Conservation (phyloP, 2,329 filamentous ascomycete species). For the Arthrobotrys sinensis region DNA sequence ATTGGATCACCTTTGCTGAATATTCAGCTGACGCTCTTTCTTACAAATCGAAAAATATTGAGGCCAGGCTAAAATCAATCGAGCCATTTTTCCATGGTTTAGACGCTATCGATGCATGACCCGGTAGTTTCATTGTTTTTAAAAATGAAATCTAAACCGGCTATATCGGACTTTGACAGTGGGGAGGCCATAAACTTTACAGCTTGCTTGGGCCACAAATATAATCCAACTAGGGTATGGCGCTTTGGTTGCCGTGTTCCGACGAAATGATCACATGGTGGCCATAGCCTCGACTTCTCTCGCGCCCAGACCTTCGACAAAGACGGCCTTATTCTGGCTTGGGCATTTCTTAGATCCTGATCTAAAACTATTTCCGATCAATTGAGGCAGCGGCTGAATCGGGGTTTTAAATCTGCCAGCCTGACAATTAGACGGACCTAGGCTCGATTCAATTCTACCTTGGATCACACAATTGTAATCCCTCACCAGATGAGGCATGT, state of each 20-base stretch:
- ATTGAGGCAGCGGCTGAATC: slow-evolving; percentile 20
- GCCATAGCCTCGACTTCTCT: slow-evolving; percentile 1
- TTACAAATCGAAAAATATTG: slow-evolving; percentile 25
- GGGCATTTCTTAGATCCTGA: slow-evolving; percentile 8
- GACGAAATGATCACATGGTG: slow-evolving; percentile 21
- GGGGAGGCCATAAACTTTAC: slow-evolving; percentile 4
- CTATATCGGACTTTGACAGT: slow-evolving; percentile 35
- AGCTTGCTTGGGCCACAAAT: neutral
- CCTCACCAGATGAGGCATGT: slow-evolving; percentile 12
- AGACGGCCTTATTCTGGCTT: slow-evolving; percentile 36
- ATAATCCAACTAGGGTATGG: slow-evolving; percentile 6
- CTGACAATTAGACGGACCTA: neutral
- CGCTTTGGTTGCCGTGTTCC: slow-evolving; percentile 13
- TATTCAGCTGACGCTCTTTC: slow-evolving; percentile 14
- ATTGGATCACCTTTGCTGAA: neutral
- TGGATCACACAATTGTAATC: slow-evolving; percentile 17
- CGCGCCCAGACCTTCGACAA: neutral
- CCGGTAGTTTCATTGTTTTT: slow-evolving; percentile 18
- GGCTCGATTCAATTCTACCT: slow-evolving; percentile 6
- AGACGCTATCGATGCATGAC: slow-evolving; percentile 17
- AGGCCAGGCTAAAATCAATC: slow-evolving; percentile 35
- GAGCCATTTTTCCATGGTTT: slow-evolving; percentile 13
- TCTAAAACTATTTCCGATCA: slow-evolving; percentile 1
- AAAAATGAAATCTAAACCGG: slow-evolving; percentile 21
- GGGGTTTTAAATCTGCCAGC: slow-evolving; percentile 8